Base-by-base conservation (phyloP, 805 yeast genomes). In the Sugiyamaella lignohabitans region DNA sequence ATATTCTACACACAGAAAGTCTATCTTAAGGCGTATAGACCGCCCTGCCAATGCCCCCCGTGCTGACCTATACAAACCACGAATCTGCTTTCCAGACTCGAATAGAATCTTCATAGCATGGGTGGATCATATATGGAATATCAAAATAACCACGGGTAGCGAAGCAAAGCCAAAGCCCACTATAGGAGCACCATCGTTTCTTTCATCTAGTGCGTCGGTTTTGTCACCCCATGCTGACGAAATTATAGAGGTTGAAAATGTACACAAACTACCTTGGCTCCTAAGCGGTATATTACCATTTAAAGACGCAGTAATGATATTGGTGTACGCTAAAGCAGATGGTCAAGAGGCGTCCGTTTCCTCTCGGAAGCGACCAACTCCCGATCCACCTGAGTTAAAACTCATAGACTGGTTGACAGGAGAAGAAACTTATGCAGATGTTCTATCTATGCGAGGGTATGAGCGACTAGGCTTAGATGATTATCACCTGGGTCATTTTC, bases 31-130 rank as follows among this genome's bases (percentile, higher is more conserved):
- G 20, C 71, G 70, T 19, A 73, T 86, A 5, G 71, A 76, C 3
- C 70, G 80, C 38, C 88, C 93, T 0, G 60, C 64, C 14, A 74
- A 72, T 36, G 68, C 65, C 66, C 56, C 81, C 3, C 69, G 89
- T 19, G 80, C 94, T 2, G 96, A 87, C 53, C 64, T 89, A 32
- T 87, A 83, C 56, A 81, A 93, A 80, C 97, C 98, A 0, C 74
- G 84, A 41, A 74, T 85, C 2, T 78, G 78, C 47, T 72, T 73
- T 45, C 79, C 82, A 0, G 94, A 82, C 55, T 65, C 73, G 2
- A 84, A 82, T 58, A 63, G 85, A 50, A 68, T 87, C 8, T 63
- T 85, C 1, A 73, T 93, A 21, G 95, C 89, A 0, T 93, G 98
- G 98, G 84, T 79, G 2, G 73, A 78, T 51, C 75, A 80, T 52